These are phyloP conservation scores for Cyclostephanos tholiformis DNA, from an alignment of 108 stramenopile species.

Conservation along the genomic window DNA sequence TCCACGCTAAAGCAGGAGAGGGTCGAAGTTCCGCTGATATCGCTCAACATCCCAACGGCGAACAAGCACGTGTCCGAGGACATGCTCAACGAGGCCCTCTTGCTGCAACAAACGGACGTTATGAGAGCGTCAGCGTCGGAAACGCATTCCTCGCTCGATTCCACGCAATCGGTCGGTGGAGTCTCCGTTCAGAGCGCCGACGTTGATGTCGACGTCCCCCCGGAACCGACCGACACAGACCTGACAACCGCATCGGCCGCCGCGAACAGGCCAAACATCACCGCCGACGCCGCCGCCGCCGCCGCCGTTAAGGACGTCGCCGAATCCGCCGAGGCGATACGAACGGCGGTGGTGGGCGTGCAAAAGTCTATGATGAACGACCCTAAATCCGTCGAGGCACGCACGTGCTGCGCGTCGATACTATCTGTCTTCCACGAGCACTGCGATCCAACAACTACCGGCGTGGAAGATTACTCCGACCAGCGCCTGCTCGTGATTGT, in stretches of 20 bases:
- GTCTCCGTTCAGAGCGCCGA: neutral
- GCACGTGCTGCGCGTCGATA: constrained; percentile 87
- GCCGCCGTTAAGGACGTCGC: constrained; percentile 51
- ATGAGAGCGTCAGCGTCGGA: neutral
- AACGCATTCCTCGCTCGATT: neutral
- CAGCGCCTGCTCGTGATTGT: constrained; percentile 75
- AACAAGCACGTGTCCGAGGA: constrained; percentile 64
- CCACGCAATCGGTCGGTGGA: neutral
- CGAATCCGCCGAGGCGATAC: constrained; percentile 65
- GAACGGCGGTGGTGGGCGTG: constrained; percentile 57
- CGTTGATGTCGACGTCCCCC: neutral
- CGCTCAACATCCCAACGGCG: constrained; percentile 62
- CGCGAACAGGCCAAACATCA: constrained; percentile 5
- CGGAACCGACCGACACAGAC: neutral
- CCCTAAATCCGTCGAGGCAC: constrained; percentile 72
- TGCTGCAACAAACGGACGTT: constrained; percentile 55
- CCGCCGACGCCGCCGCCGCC: constrained; percentile 47
- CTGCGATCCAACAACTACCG: constrained; percentile 74
- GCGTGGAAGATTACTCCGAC: constrained; percentile 75
- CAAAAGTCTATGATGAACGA: constrained; percentile 69
- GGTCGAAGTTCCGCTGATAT: constrained; percentile 34
- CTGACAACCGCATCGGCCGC: neutral
- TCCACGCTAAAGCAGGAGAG: constrained; percentile 13
- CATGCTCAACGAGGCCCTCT: constrained; percentile 60
- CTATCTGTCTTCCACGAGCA: constrained; percentile 86